Base-by-base conservation (phyloP, 2,329 filamentous ascomycete species). In the Thielaviopsis musarum region DNA sequence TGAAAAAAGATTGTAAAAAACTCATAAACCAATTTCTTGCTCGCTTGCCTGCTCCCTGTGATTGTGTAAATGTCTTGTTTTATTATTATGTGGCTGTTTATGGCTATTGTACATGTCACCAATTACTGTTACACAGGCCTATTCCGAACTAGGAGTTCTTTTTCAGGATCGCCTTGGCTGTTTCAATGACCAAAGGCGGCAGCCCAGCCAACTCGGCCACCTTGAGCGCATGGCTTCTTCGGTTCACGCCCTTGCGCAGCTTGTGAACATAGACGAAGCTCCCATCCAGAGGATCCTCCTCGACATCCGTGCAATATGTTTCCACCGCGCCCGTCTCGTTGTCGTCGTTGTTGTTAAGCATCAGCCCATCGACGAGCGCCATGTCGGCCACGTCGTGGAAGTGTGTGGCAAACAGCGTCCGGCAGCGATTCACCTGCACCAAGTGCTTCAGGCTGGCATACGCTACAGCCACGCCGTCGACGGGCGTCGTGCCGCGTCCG, bases 391-490 rank as follows among this genome's bases (percentile, higher is more conserved):
- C 74, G 3, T 72, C 76, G 70, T 98, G 91, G 67, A 97, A 98
- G 70, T 98, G 93, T 17, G 93, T 97, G 0, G 93, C 93, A 69
- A 98, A 98, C 51, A 98, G 75, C 0, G 86, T 83, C 15, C 93
- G 81, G 68, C 87, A 89, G 67, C 77, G 76, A 68, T 93, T 96
- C 22, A 86, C 74, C 55, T 83, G 77, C 65, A 88, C 85, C 17
- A 98, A 75, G 70, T 97, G 89, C 67, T 91, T 81, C 56, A 98
- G 74, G 66, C 85, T 90, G 1, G 91, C 93, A 70, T 87, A 97
- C 0, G 89, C 89, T 1, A 98, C 86, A 0, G 93, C 93, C 1
- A 85, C 80, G 2, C 93, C 93, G 69, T 97, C 93, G 66, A 91
- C 86, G 0, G 91, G 90, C 21, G 93, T 95, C 0, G 94, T 98